These are phyloP conservation scores for Suillus paluster DNA, from an alignment of 768 basidiomycete species.

Conservation along the genomic window DNA sequence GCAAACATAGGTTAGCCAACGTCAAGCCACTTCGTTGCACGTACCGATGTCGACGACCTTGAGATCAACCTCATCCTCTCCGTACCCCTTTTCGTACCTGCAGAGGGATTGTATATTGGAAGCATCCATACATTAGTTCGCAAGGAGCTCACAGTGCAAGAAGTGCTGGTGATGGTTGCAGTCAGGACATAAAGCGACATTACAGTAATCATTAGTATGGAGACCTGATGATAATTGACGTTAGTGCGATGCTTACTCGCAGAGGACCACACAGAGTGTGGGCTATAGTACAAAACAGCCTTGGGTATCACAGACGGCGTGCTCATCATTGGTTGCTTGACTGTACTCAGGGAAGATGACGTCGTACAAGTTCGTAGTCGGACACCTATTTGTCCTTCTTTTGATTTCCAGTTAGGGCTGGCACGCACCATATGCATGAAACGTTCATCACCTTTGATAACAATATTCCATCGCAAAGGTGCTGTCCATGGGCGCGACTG, in stretches of 20 bases:
- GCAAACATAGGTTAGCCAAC: neutral
- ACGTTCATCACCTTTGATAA: neutral
- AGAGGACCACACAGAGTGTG: constrained; percentile 64
- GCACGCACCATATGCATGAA: neutral
- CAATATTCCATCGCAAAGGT: neutral
- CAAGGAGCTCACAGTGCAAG: constrained; percentile 54
- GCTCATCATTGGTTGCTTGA: constrained; percentile 18
- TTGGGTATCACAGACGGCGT: constrained; percentile 52
- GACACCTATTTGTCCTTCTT: constrained; percentile 10
- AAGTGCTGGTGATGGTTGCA: constrained; percentile 43
- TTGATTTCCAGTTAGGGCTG: constrained; percentile 9
- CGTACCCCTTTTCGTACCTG: constrained; percentile 83
- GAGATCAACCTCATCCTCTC: constrained; percentile 71
- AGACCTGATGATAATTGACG: neutral
- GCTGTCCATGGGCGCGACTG: neutral
- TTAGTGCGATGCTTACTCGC: constrained; percentile 48
- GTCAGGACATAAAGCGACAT: constrained; percentile 5
- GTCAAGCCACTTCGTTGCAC: constrained; percentile 13
- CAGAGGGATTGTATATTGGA: constrained; percentile 9
- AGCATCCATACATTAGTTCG: neutral
- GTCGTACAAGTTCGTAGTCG: neutral
- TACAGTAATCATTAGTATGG: neutral
- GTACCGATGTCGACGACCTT: constrained; percentile 69
- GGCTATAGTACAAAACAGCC: constrained; percentile 79
- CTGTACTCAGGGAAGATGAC: constrained; percentile 1